These are phyloP conservation scores for Macrophomina tecta DNA, from an alignment of 2,329 filamentous ascomycete species.

Conservation along the genomic window DNA sequence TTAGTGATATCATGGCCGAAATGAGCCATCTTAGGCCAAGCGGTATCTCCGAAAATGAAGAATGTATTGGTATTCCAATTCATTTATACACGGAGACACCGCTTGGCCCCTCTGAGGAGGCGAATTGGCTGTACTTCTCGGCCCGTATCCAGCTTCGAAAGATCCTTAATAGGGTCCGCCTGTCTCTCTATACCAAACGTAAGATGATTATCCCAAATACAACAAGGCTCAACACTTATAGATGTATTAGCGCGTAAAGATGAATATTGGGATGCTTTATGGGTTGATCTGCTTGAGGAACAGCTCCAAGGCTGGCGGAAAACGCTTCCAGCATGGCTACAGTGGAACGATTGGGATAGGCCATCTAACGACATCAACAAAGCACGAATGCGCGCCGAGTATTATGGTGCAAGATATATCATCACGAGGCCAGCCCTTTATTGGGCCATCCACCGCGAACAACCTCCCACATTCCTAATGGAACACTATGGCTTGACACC, in stretches of 20 bases:
- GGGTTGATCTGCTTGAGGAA: conserved; percentile 52
- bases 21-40: conserved; percentile 67
- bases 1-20: conserved; percentile 88
- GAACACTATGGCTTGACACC: conserved; percentile 28
- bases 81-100: conserved; percentile 50
- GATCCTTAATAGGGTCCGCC: conserved; percentile 62
- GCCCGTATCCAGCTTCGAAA: conserved; percentile 67
- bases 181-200: conserved; percentile 57
- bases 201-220: conserved; percentile 39
- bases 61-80: conserved; percentile 70
- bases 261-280: conserved; percentile 39
- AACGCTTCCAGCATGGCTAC: conserved; percentile 59
- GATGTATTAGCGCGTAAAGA: conserved; percentile 36
- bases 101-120: conserved; percentile 41
- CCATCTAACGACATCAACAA: conserved; percentile 78
- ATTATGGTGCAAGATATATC: conserved; percentile 90
- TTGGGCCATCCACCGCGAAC: conserved; percentile 61
- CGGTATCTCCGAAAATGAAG: conserved; percentile 63
- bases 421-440: conserved; percentile 81
- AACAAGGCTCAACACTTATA: conserved; percentile 27
- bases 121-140: conserved; percentile 63
- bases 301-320: conserved; percentile 51
- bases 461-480: conserved; percentile 39
- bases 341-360: conserved; percentile 70
- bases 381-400: conserved; percentile 88